Percentiles rank a stretch among this genome's conserved stretches.
These are phyloP conservation scores for Musa acuminata DNA, from an alignment of 176 grass and related monocot genomes.

Conservation along the genomic window DNA sequence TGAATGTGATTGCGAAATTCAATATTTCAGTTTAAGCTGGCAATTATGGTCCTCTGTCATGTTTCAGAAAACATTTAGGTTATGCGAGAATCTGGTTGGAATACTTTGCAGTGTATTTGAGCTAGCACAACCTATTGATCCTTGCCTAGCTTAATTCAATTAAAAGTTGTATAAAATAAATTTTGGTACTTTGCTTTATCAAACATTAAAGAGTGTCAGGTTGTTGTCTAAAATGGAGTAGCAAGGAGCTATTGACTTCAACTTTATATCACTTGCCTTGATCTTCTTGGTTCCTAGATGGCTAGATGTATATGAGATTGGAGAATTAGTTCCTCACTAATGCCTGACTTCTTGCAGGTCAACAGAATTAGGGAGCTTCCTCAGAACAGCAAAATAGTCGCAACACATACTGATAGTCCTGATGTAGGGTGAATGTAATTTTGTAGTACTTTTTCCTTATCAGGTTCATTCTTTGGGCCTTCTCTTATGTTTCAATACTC, in stretches of 20 bases:
- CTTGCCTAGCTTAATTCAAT: not conserved
- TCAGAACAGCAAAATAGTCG: conserved; percentile 82
- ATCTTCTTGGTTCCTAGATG: not conserved
- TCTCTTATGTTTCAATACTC: conserved; percentile 14
- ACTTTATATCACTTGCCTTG: not conserved
- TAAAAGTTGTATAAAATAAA: not conserved
- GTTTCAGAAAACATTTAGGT: not conserved
- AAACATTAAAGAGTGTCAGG: too few relatives aligned
- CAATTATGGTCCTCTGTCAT: not conserved
- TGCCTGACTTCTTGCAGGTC: conserved; percentile 34
- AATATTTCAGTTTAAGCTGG: not conserved
- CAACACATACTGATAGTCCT: conserved; percentile 92
- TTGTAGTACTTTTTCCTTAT: conserved; percentile 12
- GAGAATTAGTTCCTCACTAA: not conserved
- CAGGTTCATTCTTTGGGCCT: not conserved
- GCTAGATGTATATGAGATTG: too few relatives aligned
- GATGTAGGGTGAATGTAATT: conserved; percentile 45
- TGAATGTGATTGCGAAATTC: not conserved
- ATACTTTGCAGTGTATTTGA: not conserved
- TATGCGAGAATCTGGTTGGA: not conserved
- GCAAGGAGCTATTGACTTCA: too few relatives aligned
- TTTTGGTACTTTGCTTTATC: too few relatives aligned
- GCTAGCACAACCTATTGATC: not conserved
- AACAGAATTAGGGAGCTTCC: conserved; percentile 71
- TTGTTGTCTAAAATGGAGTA: too few relatives aligned